These are phyloP conservation scores for Thielaviopsis ethacetica DNA, from an alignment of 2,329 filamentous ascomycete species.

Conservation along the genomic window DNA sequence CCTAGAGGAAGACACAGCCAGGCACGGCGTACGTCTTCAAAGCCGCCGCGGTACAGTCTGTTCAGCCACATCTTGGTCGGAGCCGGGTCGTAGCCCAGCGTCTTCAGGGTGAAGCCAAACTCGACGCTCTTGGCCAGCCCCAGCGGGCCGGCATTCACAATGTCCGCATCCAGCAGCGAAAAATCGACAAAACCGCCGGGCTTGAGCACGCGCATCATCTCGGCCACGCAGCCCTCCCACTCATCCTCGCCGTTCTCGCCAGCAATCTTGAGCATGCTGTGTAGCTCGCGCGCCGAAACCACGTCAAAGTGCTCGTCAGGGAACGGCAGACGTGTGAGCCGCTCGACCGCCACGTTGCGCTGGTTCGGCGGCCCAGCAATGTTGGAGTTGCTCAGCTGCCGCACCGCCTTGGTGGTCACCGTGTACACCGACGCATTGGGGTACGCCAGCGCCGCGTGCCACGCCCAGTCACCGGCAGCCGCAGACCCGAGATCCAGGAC, in stretches of 20 bases:
- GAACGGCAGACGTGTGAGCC: slow-evolving; percentile 71
- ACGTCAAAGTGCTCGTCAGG: slow-evolving; percentile 76
- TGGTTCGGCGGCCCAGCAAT: slow-evolving; percentile 79
- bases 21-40: slow-evolving; percentile 62
- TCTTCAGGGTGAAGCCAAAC: slow-evolving; percentile 80
- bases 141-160: slow-evolving; percentile 67
- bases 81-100: slow-evolving; percentile 72
- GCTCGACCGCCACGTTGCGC: slow-evolving; percentile 60
- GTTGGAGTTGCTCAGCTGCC: slow-evolving; percentile 55
- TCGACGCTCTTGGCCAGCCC: slow-evolving; percentile 76
- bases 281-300: slow-evolving; percentile 74
- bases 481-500: slow-evolving; percentile 81
- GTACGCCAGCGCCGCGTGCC: slow-evolving; percentile 78
- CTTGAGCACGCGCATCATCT: slow-evolving; percentile 84
- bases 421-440: slow-evolving; percentile 78
- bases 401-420: slow-evolving; percentile 57
- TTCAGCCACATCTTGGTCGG: slow-evolving; percentile 69
- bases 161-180: slow-evolving; percentile 73
- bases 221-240: slow-evolving; percentile 68
- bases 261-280: slow-evolving; percentile 63
- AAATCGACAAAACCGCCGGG: slow-evolving; percentile 89
- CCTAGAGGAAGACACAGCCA: slow-evolving; percentile 88
- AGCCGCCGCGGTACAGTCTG: slow-evolving; percentile 59
- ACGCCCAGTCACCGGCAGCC: slow-evolving; percentile 82
- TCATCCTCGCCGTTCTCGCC: slow-evolving; percentile 59